Evolutionary conservation across 352 stramenopile species (phyloP), one percentile per base, ranked within the genome.

Genomic region (Phytophthora multivora): DNA sequence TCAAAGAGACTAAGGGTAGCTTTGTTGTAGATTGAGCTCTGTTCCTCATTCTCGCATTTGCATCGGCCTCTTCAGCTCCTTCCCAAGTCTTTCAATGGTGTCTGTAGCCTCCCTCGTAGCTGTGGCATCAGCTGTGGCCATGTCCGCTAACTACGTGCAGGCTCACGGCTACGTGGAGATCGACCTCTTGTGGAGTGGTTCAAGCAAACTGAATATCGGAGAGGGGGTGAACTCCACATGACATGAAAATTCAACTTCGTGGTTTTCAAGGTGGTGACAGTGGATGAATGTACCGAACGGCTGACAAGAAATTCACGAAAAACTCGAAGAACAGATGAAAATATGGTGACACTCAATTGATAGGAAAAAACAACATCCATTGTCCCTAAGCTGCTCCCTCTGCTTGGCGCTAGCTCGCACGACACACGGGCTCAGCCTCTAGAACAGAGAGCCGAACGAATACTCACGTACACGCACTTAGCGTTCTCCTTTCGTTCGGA

Each of bases 121-220:
- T 8, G 18, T 36, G 9, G 21, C 26, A 15, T 45, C 38, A 6
- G 42, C 23, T 46, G 8, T 54, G 16, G 51, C 51, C 23, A 51
- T 50, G 18, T 55, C 28, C 15, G 38, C 42, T 8, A 39, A 54
- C 3, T 50, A 42, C 18, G 63, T 68, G 12, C 45, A 64, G 6
- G 64, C 51, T 43, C 64, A 68, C 58, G 64, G 58, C 40, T 72
- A 68, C 58, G 38, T 72, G 15, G 50, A 75, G 21, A 63, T n/a
- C n/a, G n/a, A n/a, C n/a, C n/a, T n/a, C n/a, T n/a, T n/a, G n/a
- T n/a, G n/a, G n/a, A n/a, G n/a, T n/a, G n/a, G n/a, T n/a, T n/a
- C n/a, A n/a, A n/a, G n/a, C n/a, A n/a, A n/a, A n/a, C n/a, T n/a
- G n/a, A n/a, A n/a, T n/a, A n/a, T n/a, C n/a, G n/a, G n/a, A n/a